Percentiles rank a stretch among this genome's conserved stretches.
Evolutionary conservation across 768 basidiomycete species (phyloP).

Genomic region (Ramaria rubella): DNA sequence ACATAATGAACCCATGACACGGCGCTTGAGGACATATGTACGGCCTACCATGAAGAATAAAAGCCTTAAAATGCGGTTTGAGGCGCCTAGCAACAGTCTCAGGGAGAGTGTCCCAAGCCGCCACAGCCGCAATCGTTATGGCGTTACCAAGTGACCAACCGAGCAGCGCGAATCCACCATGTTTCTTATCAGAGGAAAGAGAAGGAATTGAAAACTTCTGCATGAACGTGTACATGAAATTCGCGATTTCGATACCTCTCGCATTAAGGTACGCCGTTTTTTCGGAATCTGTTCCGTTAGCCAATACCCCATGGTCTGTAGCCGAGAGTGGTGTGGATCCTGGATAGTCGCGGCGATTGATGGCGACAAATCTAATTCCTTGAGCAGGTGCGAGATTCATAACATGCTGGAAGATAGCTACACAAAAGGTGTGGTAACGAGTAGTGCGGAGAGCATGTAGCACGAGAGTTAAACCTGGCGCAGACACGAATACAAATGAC

Average conservation of each 20-base stretch:
- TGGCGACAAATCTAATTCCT: slow-evolving; percentile 30
- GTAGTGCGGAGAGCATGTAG: too few relatives aligned
- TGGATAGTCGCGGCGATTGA: slow-evolving; percentile 32
- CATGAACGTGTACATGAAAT: slow-evolving; percentile 31
- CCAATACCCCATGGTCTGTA: slow-evolving; percentile 20
- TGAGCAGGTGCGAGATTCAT: slow-evolving; percentile 19
- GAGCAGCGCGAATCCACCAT: slow-evolving; percentile 26
- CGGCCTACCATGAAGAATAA: slow-evolving; percentile 25
- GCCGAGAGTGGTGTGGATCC: slow-evolving; percentile 30
- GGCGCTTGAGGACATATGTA: not conserved
- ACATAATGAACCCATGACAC: not conserved
- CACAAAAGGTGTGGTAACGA: not conserved
- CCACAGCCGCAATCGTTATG: slow-evolving; percentile 21
- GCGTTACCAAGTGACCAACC: slow-evolving; percentile 33
- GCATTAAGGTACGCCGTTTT: slow-evolving; percentile 18
- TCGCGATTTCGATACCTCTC: slow-evolving; percentile 29
- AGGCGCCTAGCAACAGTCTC: slow-evolving; percentile 15
- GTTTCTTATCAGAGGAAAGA: slow-evolving; percentile 13
- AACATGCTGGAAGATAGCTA: slow-evolving; percentile 25
- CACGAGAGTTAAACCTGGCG: not conserved
- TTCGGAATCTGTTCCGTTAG: not conserved
- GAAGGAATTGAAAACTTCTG: slow-evolving; percentile 23
- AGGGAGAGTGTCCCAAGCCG: slow-evolving; percentile 18
- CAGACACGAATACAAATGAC: not conserved
- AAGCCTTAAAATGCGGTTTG: slow-evolving; percentile 18